Conservation (phyloP, 176 grass and related monocot genomes). For the Oryza officinalis region DNA sequence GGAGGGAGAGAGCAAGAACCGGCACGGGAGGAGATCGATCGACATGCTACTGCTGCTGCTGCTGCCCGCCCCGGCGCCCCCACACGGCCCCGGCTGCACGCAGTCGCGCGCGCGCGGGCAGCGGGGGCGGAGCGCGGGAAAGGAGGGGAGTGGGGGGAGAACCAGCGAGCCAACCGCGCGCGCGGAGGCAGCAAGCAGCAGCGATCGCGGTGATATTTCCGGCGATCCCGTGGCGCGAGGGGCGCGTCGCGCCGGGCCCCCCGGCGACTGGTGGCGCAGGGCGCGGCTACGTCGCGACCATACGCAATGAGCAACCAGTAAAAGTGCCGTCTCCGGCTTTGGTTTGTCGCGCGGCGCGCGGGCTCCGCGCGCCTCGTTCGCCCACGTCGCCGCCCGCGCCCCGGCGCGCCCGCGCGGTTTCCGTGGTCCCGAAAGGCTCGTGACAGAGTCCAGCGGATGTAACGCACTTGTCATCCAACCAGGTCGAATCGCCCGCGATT, state of each 20-base stretch:
- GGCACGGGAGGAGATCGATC: slow-evolving; percentile 27
- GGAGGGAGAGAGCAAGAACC: slow-evolving; percentile 31
- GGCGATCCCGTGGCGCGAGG: slow-evolving; percentile 22
- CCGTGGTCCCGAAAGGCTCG: slow-evolving; percentile 37
- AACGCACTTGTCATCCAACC: slow-evolving; percentile 3
- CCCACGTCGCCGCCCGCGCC: slow-evolving; percentile 29
- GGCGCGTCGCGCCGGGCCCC: background rate
- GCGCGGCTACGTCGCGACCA: slow-evolving; percentile 27
- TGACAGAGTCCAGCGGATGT: slow-evolving; percentile 16
- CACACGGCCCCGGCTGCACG: slow-evolving; percentile 3
- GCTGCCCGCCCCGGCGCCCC: background rate
- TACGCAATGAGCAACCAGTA: background rate
- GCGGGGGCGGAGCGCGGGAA: slow-evolving; percentile 18
- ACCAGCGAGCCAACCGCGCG: background rate
- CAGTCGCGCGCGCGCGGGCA: slow-evolving; percentile 10
- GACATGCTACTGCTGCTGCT: slow-evolving; percentile 26
- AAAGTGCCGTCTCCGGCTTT: slow-evolving; percentile 38
- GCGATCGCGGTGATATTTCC: slow-evolving; percentile 24
- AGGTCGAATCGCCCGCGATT: slow-evolving; percentile 16
- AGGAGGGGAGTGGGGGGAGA: background rate
- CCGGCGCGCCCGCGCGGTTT: background rate
- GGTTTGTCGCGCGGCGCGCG: slow-evolving; percentile 10
- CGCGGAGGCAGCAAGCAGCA: background rate
- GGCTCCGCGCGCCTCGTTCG: background rate
- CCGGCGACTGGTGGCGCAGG: slow-evolving; percentile 43